Evolutionary conservation across 176 grass and related monocot genomes (phyloP).

Genomic region (Avena atlantica): DNA sequence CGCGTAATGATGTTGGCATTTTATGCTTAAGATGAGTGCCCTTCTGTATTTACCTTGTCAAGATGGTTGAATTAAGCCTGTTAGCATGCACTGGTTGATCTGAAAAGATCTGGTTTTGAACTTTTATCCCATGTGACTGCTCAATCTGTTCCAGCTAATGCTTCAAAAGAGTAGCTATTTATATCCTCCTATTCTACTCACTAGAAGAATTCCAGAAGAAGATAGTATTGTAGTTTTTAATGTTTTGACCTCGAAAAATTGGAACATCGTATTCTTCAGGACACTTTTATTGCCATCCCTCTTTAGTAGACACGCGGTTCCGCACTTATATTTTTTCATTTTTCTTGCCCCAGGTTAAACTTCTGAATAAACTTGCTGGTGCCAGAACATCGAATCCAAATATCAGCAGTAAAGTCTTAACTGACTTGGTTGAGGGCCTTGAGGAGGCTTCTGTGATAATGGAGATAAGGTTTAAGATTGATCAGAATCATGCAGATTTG

Average conservation of each 20-base stretch:
- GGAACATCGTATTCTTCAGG: slow-evolving; percentile 2
- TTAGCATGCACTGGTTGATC: not conserved
- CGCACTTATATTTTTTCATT: not conserved
- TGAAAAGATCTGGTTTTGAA: not conserved
- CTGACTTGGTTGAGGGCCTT: slow-evolving; percentile 83
- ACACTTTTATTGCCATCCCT: not conserved
- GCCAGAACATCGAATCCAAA: slow-evolving; percentile 69
- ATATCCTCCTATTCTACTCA: slow-evolving; percentile 5
- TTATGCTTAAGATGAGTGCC: not conserved
- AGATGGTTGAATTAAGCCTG: slow-evolving; percentile 13
- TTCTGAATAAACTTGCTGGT: slow-evolving; percentile 93
- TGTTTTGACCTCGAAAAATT: slow-evolving; percentile 23
- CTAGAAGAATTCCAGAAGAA: not conserved
- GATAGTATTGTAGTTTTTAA: not conserved
- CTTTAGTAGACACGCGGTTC: not conserved
- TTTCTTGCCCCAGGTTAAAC: slow-evolving; percentile 70
- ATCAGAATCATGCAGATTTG: slow-evolving; percentile 85
- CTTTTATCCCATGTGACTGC: slow-evolving; percentile 9
- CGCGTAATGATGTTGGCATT: not conserved
- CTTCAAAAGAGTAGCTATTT: slow-evolving; percentile 4
- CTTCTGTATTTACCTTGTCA: not conserved
- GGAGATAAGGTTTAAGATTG: slow-evolving; percentile 93
- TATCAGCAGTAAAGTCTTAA: slow-evolving; percentile 73
- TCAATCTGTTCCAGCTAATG: slow-evolving; percentile 22
- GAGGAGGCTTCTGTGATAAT: slow-evolving; percentile 73